A percentile compares a stretch with the other conserved stretches of the same genome.
Conservation (phyloP, 2,329 filamentous ascomycete species). For the Exophiala calicioides region DNA sequence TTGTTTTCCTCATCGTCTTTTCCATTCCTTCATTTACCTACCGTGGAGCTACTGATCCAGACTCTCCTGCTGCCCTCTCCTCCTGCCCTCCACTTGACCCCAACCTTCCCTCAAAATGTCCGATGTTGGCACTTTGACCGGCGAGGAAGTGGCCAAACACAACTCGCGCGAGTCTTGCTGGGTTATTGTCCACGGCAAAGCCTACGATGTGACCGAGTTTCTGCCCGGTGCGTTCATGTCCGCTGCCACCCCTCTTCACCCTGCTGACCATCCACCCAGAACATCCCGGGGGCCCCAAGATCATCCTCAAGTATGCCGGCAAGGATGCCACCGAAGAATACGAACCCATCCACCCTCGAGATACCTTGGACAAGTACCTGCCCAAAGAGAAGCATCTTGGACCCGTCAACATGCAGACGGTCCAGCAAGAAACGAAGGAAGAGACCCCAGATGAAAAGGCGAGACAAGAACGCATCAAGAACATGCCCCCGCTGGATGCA, state of each 20-base stretch:
- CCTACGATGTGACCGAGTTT: slow-evolving; percentile 88
- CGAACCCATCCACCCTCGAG: slow-evolving; percentile 84
- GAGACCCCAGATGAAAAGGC: slow-evolving; percentile 71
- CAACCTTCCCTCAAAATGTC: slow-evolving; percentile 22
- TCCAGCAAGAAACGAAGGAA: slow-evolving; percentile 47
- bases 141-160: slow-evolving; percentile 69
- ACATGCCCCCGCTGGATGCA: slow-evolving; percentile 78
- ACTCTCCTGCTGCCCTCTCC: slow-evolving; percentile 18
- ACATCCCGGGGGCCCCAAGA: slow-evolving; percentile 84
- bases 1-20: slow-evolving; percentile 25
- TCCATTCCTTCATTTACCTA: slow-evolving; percentile 15
- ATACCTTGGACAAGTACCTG: slow-evolving; percentile 81
- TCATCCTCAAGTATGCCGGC: slow-evolving; percentile 95
- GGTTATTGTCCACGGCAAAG: slow-evolving; percentile 86
- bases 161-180: slow-evolving; percentile 81
- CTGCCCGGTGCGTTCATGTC: slow-evolving; percentile 52
- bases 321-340: slow-evolving; percentile 93
- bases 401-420: slow-evolving; percentile 78
- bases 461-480: slow-evolving; percentile 70
- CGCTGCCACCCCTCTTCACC: not conserved
- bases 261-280: slow-evolving; percentile 50
- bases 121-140: slow-evolving; percentile 45
- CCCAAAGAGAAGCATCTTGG: slow-evolving; percentile 83
- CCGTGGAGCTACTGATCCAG: slow-evolving; percentile 3
- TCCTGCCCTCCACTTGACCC: slow-evolving; percentile 8